Base-by-base conservation (phyloP, 371 early-diverging fungal genomes). In the Amoeboaphelidium protococcarum region DNA sequence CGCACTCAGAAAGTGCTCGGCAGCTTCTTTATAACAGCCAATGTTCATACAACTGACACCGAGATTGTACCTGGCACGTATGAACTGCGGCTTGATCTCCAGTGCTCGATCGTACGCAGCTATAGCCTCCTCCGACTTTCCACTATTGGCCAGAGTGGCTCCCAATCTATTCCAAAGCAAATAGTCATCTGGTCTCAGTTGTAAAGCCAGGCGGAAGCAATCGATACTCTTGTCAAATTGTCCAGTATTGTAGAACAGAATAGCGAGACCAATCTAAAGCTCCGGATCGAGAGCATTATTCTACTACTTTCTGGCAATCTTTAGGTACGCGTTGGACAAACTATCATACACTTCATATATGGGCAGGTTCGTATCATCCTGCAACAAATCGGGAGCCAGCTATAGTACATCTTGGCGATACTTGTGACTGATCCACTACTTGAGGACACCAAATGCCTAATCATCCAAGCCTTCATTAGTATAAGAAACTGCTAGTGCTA, bases 171-270 rank as follows among this genome's bases (percentile, higher is more conserved):
- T 91, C 88, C 89, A 95, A 42, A 90, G 67, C 55, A 83, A 64
- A 61, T 88, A 89, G 56, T 94, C 90, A 61, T 76, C 68, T 2
- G 94, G 92, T 27, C 79, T 59, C 20, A 67, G 68, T n/a, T 73
- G 67, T 26, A 95, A 58, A 25, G 94, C 90, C 1, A 91, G 73
- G 44, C 78, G 72, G 68, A 95, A 95, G 54, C 96, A 95, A 60
- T 95, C 96, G 2, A 88, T 72, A 0, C 94, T 88, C 63, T 92
- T 92, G 26, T 70, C 69, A 51, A 80, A 90, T 50, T 92, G 89
- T 26, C 76, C 71, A 1, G 78, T 74, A 3, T 80, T 74, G 57
- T 92, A 80, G 59, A 89, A 90, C n/a, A n/a, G n/a, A n/a, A n/a
- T n/a, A n/a, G n/a, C n/a, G n/a, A n/a, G n/a, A n/a, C n/a, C n/a